Percentiles rank a stretch among this genome's conserved stretches.
Evolutionary conservation across 1,284 basidiomycete genomes (phyloP).

Genomic region (Cystobasidium slooffiae): DNA sequence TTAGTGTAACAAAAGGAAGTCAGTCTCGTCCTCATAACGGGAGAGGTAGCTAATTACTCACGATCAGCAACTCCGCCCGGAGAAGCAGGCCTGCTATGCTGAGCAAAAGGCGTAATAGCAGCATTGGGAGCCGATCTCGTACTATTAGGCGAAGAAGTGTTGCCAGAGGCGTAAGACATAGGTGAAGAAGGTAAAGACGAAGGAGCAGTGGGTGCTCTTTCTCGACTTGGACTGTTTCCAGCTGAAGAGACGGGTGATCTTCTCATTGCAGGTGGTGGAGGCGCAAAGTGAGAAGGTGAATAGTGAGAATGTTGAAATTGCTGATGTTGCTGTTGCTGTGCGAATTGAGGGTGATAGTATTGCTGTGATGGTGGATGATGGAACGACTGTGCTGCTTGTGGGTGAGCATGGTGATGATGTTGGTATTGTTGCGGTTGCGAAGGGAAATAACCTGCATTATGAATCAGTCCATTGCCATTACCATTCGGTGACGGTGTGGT

Average conservation of each 20-base stretch:
- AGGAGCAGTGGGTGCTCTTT: constrained; percentile 31
- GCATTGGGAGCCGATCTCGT: neutral
- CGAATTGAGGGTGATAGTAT: constrained; percentile 31
- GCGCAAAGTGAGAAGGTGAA: neutral
- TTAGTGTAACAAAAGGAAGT: neutral
- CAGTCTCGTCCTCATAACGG: neutral
- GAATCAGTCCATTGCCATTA: neutral
- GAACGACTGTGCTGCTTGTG: neutral
- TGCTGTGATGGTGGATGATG: constrained; percentile 4
- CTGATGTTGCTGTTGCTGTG: constrained; percentile 10
- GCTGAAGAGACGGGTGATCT: constrained; percentile 1
- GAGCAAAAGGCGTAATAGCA: neutral
- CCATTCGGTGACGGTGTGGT: neutral
- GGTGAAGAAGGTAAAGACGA: constrained; percentile 11
- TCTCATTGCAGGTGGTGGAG: constrained; percentile 9
- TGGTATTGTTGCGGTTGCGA: constrained; percentile 22
- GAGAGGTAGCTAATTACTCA: neutral
- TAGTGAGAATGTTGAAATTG: constrained; percentile 3
- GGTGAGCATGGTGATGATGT: neutral
- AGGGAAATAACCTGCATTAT: neutral
- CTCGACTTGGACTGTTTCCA: constrained; percentile 5
- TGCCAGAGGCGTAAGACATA: neutral
- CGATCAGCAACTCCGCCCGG: constrained; percentile 10
- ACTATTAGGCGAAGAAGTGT: neutral
- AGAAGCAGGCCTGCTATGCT: constrained; percentile 5